phyloP scores from a whole-genome alignment of 306 rosid species.

The Malus sieversii region DNA sequence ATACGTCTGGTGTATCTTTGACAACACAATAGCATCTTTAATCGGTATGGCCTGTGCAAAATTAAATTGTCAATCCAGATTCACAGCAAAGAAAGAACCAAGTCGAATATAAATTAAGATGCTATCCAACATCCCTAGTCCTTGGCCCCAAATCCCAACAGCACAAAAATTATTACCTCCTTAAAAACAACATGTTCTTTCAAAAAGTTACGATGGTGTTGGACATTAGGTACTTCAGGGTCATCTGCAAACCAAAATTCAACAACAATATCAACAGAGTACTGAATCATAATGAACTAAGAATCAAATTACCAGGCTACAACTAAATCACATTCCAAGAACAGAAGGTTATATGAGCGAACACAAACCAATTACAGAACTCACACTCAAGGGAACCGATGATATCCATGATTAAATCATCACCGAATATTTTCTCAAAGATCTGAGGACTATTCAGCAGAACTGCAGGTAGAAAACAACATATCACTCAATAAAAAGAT shows the following conservation, averaged over 20 bases:
- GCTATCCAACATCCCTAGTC: neutral
- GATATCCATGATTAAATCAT: conserved; percentile 75
- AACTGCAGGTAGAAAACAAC: conserved; percentile 44
- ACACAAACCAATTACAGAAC: conserved; percentile 24
- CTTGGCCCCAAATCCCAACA: neutral
- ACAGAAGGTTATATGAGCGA: neutral
- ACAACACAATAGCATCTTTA: conserved; percentile 63
- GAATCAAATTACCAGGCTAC: conserved; percentile 1
- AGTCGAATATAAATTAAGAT: neutral
- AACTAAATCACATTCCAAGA: neutral
- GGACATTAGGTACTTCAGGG: conserved; percentile 61
- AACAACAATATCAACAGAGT: neutral
- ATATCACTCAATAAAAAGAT: neutral
- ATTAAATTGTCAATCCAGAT: conserved; percentile 1
- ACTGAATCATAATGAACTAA: conserved; percentile 8
- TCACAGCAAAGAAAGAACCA: neutral
- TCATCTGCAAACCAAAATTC: conserved; percentile 58
- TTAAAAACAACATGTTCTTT: conserved; percentile 87
- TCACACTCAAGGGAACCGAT: conserved; percentile 93
- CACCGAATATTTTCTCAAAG: conserved; percentile 79
- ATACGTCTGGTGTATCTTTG: conserved; percentile 95
- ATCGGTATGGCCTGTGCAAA: conserved; percentile 79
- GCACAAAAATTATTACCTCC: conserved; percentile 52
- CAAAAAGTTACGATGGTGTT: conserved; percentile 72
- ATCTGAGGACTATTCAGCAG: conserved; percentile 72